These are phyloP conservation scores for Endotrypanum monterogeii DNA, from an alignment of 208 protist genomes.

Conservation along the genomic window DNA sequence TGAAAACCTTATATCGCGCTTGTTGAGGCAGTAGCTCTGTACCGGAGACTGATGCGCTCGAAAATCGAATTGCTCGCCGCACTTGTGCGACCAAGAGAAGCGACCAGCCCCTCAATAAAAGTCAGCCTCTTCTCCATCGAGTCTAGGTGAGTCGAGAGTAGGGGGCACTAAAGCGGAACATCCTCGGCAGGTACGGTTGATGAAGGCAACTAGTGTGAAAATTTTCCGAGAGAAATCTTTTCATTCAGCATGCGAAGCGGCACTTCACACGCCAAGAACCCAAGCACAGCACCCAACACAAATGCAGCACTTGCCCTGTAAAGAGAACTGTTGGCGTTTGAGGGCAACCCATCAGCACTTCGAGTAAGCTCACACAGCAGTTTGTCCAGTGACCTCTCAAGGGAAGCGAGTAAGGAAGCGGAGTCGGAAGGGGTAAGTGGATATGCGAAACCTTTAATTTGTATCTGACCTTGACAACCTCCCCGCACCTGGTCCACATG, in stretches of 20 bases:
- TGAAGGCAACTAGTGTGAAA: not conserved
- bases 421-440: not conserved
- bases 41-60: not conserved
- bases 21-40: not conserved
- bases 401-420: not conserved
- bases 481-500: not conserved
- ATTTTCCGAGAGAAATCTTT: not conserved
- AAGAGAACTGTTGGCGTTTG: not conserved
- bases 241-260: not conserved
- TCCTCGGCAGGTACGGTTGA: not conserved
- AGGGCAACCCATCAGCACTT: not conserved
- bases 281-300: not conserved
- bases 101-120: not conserved
- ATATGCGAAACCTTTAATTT: not conserved
- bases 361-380: conserved; percentile 20
- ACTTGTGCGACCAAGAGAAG: not conserved
- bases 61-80: not conserved
- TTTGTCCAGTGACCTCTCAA: conserved; percentile 22
- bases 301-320: not conserved
- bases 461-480: not conserved
- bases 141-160: not conserved
- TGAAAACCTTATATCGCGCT: not conserved
- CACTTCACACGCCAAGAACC: not conserved
- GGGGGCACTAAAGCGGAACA: not conserved
- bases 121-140: not conserved